A percentile compares a stretch with the other conserved stretches of the same genome.
These are phyloP conservation scores for Neoboletus subvelutipes DNA, from an alignment of 768 basidiomycete species.

Conservation along the genomic window DNA sequence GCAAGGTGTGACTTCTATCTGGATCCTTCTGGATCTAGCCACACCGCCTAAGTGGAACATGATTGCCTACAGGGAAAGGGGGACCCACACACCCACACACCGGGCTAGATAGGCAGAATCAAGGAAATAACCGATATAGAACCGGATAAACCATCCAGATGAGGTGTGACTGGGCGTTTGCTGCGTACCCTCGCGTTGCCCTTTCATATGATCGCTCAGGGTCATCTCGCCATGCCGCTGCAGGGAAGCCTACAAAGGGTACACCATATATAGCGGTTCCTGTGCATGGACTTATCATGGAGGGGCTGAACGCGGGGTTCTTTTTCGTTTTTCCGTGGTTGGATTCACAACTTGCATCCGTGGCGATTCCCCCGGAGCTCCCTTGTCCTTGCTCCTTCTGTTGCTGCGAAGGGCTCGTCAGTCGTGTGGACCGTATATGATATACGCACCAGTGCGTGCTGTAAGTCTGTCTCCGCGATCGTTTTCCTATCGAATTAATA, in stretches of 20 bases:
- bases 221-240: no score
- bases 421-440: neutral
- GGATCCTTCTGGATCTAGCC: neutral
- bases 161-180: no score
- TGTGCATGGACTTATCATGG: no score
- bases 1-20: neutral
- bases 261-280: no score
- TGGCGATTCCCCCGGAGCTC: neutral
- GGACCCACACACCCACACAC: slow-evolving; percentile 4
- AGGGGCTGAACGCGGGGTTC: neutral
- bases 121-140: neutral
- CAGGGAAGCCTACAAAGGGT: no score
- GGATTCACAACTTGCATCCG: neutral
- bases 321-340: neutral
- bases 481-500: neutral
- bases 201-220: no score
- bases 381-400: neutral
- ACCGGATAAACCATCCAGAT: no score
- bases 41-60: neutral
- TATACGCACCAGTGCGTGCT: neutral
- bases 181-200: no score
- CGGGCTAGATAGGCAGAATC: neutral
- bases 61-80: neutral
- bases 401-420: neutral
- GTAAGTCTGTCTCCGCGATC: neutral